These are phyloP conservation scores for Candida pseudoviswanathii DNA, from an alignment of 1,139 yeast species.

Conservation along the genomic window DNA sequence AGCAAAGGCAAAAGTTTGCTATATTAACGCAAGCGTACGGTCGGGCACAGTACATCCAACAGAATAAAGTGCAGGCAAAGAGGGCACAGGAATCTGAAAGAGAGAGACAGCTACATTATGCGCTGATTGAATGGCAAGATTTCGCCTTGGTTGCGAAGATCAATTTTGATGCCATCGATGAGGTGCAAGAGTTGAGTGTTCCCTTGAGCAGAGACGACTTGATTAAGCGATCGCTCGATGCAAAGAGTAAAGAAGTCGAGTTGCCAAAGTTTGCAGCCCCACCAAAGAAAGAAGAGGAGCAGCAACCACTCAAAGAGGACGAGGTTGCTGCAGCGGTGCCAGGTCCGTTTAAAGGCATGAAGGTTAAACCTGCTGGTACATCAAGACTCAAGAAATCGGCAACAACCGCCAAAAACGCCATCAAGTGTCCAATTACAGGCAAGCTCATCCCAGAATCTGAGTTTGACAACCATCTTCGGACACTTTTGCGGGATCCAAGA, in stretches of 20 bases:
- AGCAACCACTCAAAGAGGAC: constrained; percentile 7
- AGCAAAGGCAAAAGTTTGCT: constrained; percentile 5
- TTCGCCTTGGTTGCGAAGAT: constrained; percentile 72
- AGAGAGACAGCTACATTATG: constrained; percentile 52
- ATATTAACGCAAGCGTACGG: constrained; percentile 53
- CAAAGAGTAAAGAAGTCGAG: constrained; percentile 27
- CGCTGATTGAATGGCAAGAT: constrained; percentile 87
- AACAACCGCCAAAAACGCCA: constrained; percentile 31
- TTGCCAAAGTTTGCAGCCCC: constrained; percentile 10
- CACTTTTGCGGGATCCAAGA: constrained; percentile 76
- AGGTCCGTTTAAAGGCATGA: constrained; percentile 50
- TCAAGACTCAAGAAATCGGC: constrained; percentile 48
- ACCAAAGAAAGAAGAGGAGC: constrained; percentile 9
- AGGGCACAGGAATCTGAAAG: constrained; percentile 35
- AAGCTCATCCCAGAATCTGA: constrained; percentile 68
- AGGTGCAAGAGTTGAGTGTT: constrained; percentile 57
- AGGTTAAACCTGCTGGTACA: constrained; percentile 69
- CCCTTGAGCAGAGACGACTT: constrained; percentile 66
- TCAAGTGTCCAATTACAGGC: constrained; percentile 76
- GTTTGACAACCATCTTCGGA: constrained; percentile 73
- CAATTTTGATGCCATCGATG: constrained; percentile 67
- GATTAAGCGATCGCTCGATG: constrained; percentile 60
- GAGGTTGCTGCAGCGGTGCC: constrained; percentile 20
- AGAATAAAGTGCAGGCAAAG: constrained; percentile 30
- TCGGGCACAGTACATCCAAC: constrained; percentile 59